Conservation (phyloP, 768 basidiomycete genomes). For the Suillus placidus region DNA sequence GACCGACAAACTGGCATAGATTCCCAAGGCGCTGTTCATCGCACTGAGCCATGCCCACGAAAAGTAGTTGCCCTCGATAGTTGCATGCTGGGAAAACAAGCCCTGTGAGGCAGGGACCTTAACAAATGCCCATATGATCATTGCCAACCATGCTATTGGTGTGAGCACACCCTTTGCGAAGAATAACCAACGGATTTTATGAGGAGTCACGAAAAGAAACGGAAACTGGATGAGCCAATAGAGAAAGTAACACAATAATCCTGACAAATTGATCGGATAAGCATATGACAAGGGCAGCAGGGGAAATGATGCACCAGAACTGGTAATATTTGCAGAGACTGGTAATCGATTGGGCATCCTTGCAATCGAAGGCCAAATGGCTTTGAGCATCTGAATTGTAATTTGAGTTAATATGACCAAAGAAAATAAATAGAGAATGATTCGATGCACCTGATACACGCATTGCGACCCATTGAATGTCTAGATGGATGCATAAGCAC, state of each 20-base stretch:
- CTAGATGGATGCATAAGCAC: conserved; percentile 27
- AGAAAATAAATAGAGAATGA: not conserved
- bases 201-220: conserved; percentile 75
- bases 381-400: conserved; percentile 61
- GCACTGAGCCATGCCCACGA: conserved; percentile 80
- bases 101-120: conserved; percentile 62
- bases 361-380: conserved; percentile 78
- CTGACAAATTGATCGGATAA: conserved; percentile 32
- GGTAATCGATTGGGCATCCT: conserved; percentile 68
- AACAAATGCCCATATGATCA: conserved; percentile 79
- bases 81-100: conserved; percentile 56
- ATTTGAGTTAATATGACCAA: not conserved
- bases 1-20: conserved; percentile 71
- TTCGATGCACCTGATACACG: conserved; percentile 55
- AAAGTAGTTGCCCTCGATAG: conserved; percentile 54
- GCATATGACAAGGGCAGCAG: not conserved
- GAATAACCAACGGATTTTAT: conserved; percentile 80
- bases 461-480: conserved; percentile 68
- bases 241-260: conserved; percentile 75
- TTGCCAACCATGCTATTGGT: conserved; percentile 64
- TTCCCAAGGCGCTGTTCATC: conserved; percentile 76
- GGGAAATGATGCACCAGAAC: conserved; percentile 44
- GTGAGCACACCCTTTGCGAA: conserved; percentile 66
- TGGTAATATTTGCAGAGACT: conserved; percentile 60
- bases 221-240: conserved; percentile 81